phyloP scores from a whole-genome alignment of 768 basidiomycete species.

The Daedaleopsis nitida region DNA sequence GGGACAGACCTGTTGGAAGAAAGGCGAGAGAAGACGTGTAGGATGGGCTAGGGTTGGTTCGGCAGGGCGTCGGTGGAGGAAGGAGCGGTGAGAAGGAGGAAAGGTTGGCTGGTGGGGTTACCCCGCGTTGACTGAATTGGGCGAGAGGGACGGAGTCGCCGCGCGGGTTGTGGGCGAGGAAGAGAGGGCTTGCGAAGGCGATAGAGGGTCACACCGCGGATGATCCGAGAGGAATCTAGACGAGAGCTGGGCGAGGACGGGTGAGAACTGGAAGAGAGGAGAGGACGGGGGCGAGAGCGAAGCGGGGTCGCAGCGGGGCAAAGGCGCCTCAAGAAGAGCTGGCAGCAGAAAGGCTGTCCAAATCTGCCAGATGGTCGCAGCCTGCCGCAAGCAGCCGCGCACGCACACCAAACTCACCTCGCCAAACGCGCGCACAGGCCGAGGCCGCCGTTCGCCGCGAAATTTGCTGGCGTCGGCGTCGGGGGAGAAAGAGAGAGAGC shows the following conservation, averaged over 20 bases:
- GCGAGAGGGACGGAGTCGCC: constrained; percentile 12
- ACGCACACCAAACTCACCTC: too few species aligned
- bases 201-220: constrained; percentile 11
- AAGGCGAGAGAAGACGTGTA: constrained; percentile 10
- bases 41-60: constrained; percentile 14
- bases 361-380: constrained; percentile 6
- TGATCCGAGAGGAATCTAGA: constrained; percentile 17
- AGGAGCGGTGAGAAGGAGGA: constrained; percentile 10
- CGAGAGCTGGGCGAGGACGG: background rate
- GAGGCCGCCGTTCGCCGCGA: background rate
- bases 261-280: background rate
- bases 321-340: background rate
- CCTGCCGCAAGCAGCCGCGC: background rate
- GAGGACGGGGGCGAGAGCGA: constrained; percentile 2
- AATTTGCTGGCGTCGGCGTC: background rate
- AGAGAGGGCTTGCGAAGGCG: background rate
- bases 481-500: background rate
- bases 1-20: constrained; percentile 5
- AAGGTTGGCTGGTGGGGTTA: constrained; percentile 11
- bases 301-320: background rate
- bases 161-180: constrained; percentile 9
- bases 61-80: constrained; percentile 10
- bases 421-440: background rate
- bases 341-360: constrained; percentile 1
- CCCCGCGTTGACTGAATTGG: constrained; percentile 16